These are phyloP conservation scores for Aureobasidium sp. DNA, from an alignment of 2,329 filamentous ascomycete genomes.

Conservation along the genomic window DNA sequence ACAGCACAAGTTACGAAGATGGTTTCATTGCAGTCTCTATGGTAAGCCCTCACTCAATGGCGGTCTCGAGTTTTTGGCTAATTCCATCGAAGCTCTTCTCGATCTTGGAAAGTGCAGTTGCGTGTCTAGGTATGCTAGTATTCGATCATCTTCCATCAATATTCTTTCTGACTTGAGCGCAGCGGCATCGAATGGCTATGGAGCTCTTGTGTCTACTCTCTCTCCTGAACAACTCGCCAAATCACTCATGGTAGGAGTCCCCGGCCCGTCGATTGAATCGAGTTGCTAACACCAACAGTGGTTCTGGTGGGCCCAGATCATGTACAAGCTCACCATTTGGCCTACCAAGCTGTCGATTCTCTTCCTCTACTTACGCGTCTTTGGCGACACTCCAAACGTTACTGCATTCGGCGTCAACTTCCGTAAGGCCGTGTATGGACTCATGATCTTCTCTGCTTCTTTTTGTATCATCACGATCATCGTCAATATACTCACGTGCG, in stretches of 20 bases:
- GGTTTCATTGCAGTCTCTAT: slow-evolving; percentile 6
- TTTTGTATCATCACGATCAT: slow-evolving; percentile 27
- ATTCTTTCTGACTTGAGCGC: neutral
- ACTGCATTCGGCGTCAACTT: slow-evolving; percentile 32
- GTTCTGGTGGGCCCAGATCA: slow-evolving; percentile 14
- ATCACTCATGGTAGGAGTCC: slow-evolving; percentile 1
- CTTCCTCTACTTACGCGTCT: slow-evolving; percentile 22
- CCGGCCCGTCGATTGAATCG: neutral
- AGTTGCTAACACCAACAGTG: neutral
- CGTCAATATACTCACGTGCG: slow-evolving; percentile 31
- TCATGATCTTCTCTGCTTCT: slow-evolving; percentile 24
- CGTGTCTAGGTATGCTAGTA: neutral
- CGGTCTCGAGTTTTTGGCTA: neutral
- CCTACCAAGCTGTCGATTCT: slow-evolving; percentile 15
- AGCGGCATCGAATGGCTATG: slow-evolving; percentile 9
- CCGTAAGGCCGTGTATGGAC: slow-evolving; percentile 23
- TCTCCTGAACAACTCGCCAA: neutral
- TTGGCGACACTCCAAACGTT: slow-evolving; percentile 43
- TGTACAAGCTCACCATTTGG: slow-evolving; percentile 16
- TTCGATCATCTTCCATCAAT: neutral
- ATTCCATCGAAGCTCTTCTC: slow-evolving; percentile 4
- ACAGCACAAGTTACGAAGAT: slow-evolving; percentile 7
- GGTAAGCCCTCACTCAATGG: neutral
- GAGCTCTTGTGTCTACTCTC: neutral
- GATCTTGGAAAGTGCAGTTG: slow-evolving; percentile 1